These are phyloP conservation scores for Pseudophaeomoniella oleicola DNA, from an alignment of 2,329 filamentous ascomycete species.

Conservation along the genomic window DNA sequence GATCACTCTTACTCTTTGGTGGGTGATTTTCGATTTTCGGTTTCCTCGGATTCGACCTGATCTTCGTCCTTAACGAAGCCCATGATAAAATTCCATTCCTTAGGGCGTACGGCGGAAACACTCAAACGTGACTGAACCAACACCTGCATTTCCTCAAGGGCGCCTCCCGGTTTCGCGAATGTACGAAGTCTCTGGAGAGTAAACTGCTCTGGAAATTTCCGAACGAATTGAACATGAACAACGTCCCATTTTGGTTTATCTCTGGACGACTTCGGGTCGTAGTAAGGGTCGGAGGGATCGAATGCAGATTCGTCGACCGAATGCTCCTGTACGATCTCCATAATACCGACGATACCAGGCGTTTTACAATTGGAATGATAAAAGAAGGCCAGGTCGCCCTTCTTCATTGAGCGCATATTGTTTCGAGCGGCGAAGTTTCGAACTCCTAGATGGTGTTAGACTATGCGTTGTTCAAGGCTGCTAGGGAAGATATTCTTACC, in stretches of 20 bases:
- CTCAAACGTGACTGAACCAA: conserved; percentile 71
- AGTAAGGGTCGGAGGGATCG: conserved; percentile 61
- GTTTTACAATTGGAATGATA: conserved; percentile 91
- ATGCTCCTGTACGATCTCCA: conserved; percentile 79
- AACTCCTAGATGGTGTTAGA: conserved; percentile 7
- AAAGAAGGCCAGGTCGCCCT: conserved; percentile 87
- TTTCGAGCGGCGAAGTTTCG: conserved; percentile 50
- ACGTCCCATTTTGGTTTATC: conserved; percentile 69
- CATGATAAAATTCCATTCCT: conserved; percentile 35
- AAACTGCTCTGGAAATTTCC: conserved; percentile 62
- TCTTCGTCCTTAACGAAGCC: conserved; percentile 21
- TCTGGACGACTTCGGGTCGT: conserved; percentile 59
- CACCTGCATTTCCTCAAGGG: conserved; percentile 65
- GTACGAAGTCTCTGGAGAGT: conserved; percentile 57
- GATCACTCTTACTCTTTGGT: neutral
- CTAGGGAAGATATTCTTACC: conserved; percentile 37
- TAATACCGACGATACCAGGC: conserved; percentile 72
- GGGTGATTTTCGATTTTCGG: too few relatives aligned
- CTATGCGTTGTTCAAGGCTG: neutral
- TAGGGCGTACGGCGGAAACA: conserved; percentile 40
- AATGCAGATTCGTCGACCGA: conserved; percentile 66
- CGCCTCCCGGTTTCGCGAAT: conserved; percentile 39
- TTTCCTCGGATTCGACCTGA: conserved; percentile 3
- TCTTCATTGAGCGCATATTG: conserved; percentile 81
- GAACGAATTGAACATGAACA: conserved; percentile 75